Base-by-base conservation (phyloP, 495 filamentous ascomycete species). In the Xylaria castorea region DNA sequence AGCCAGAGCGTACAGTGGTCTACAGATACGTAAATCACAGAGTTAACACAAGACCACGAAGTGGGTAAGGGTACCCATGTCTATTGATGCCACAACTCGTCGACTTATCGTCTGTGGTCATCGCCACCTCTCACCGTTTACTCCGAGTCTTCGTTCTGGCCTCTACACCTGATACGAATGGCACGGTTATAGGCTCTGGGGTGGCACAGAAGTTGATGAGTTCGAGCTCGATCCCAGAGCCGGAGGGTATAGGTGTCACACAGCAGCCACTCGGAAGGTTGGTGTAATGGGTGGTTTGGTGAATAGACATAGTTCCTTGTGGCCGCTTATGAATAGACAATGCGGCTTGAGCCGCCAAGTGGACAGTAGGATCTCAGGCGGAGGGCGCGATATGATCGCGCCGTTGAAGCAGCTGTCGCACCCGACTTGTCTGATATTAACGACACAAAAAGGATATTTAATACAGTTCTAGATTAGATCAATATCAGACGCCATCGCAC, bases 41-140 rank as follows among this genome's bases (percentile, higher is more conserved):
- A 18, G 18, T 22, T 61, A 30, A 44, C 38, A 70, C 44, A 50
- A 22, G 16, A 70, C 53, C 16, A 27, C 30, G 34, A 25, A 30
- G 65, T 9, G 42, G 16, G 50, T 57, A 48, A 61, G 38, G 40
- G 38, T 51, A 27, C 68, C 68, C 58, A 40, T 34, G 46, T 46
- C 44, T 51, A 40, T 67, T 53, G 46, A 67, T 57, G 44, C 38
- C 50, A 57, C 48, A 36, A 44, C n/a, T 40, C n/a, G 48, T 60
- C 68, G 58, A 36, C 58, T 51, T 14, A 32, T 40, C 44, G 20
- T 38, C 20, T 12, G 22, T 40, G n/a, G 25, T 2, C 46, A 40
- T 71, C 44, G 68, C 68, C 58, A 51, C 58, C 58, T 51, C 58
- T 63, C 42, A 71, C 68, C 57, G 68, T 64, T 71, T 63, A 46